These are phyloP conservation scores for Eucalyptus cladocalyx DNA, from an alignment of 345 rosid species.

Conservation along the genomic window DNA sequence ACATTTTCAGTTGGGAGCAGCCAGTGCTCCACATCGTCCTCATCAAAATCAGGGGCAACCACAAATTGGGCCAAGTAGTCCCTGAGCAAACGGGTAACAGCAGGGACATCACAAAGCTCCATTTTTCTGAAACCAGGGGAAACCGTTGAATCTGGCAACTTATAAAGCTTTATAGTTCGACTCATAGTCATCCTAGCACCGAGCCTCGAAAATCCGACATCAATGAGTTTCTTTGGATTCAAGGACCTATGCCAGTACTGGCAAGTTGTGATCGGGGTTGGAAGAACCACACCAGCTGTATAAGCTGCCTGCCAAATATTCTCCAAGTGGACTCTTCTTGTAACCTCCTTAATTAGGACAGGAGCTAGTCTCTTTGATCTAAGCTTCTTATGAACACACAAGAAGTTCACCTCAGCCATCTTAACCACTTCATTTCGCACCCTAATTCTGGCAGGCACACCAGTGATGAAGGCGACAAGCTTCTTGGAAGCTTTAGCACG, in stretches of 20 bases:
- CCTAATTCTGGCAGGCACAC: slow-evolving; percentile 82
- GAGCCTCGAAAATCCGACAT: slow-evolving; percentile 90
- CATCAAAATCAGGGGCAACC: slow-evolving; percentile 86
- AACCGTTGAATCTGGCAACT: slow-evolving; percentile 56
- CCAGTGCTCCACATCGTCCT: slow-evolving; percentile 87
- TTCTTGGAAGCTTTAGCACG: slow-evolving; percentile 74
- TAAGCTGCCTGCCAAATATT: slow-evolving; percentile 95
- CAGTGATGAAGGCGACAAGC: slow-evolving; percentile 88
- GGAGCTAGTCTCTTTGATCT: slow-evolving; percentile 93
- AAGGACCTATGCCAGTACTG: slow-evolving; percentile 97
- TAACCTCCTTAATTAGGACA: slow-evolving; percentile 95
- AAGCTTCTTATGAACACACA: slow-evolving; percentile 95
- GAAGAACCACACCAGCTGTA: slow-evolving; percentile 90
- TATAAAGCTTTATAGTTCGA: slow-evolving; percentile 82
- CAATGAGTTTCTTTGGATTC: slow-evolving; percentile 95
- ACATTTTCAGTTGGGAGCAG: slow-evolving; percentile 77
- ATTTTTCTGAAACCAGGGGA: slow-evolving; percentile 89
- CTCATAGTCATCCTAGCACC: slow-evolving; percentile 98
- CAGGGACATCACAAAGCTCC: slow-evolving; percentile 82
- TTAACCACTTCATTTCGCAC: slow-evolving; percentile 61
- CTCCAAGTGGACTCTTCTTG: slow-evolving; percentile 88
- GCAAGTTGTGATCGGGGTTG: slow-evolving; percentile 80
- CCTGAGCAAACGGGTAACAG: slow-evolving; percentile 72
- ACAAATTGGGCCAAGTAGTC: slow-evolving; percentile 56
- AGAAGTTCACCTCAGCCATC: slow-evolving; percentile 93